Conservation (phyloP, 1,284 basidiomycete genomes). For the Moesziomyces parantarcticus region DNA sequence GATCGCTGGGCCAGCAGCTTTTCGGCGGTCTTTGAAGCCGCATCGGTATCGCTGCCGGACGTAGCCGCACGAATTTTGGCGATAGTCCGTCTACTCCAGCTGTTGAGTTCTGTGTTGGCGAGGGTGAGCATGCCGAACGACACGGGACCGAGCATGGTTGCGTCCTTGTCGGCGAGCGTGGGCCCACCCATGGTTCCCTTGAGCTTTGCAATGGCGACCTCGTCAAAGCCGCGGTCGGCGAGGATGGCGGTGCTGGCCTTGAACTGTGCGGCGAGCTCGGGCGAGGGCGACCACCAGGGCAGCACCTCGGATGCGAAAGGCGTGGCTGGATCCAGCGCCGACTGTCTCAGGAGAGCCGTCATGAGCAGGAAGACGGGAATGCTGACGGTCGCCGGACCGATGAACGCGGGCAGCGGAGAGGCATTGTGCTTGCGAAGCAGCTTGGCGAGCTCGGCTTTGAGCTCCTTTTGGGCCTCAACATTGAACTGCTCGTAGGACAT, state of each 20-base stretch:
- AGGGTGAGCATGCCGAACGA: constrained; percentile 59
- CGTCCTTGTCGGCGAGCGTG: constrained; percentile 56
- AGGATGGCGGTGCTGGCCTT: constrained; percentile 52
- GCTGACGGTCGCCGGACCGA: constrained; percentile 55
- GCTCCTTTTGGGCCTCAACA: constrained; percentile 65
- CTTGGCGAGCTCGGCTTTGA: constrained; percentile 48
- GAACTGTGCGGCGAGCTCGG: constrained; percentile 52
- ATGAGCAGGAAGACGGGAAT: constrained; percentile 61
- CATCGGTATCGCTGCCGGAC: constrained; percentile 16
- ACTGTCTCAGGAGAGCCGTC: constrained; percentile 56
- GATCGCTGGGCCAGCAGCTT: constrained; percentile 10
- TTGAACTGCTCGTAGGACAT: constrained; percentile 72
- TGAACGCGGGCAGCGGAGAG: constrained; percentile 52
- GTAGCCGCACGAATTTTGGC: constrained; percentile 30
- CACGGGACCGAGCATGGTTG: constrained; percentile 60
- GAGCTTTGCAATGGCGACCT: constrained; percentile 43
- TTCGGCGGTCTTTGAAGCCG: constrained; percentile 26
- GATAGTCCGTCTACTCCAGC: constrained; percentile 49
- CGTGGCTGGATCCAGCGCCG: constrained; percentile 39
- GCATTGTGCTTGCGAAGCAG: constrained; percentile 54
- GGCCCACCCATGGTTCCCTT: constrained; percentile 58
- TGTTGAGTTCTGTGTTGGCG: constrained; percentile 59
- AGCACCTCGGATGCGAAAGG: constrained; percentile 52
- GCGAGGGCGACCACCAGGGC: constrained; percentile 63
- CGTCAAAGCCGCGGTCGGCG: constrained; percentile 58